These are phyloP conservation scores for Herpetomonas tarakana DNA, from an alignment of 208 protist species.

Conservation along the genomic window DNA sequence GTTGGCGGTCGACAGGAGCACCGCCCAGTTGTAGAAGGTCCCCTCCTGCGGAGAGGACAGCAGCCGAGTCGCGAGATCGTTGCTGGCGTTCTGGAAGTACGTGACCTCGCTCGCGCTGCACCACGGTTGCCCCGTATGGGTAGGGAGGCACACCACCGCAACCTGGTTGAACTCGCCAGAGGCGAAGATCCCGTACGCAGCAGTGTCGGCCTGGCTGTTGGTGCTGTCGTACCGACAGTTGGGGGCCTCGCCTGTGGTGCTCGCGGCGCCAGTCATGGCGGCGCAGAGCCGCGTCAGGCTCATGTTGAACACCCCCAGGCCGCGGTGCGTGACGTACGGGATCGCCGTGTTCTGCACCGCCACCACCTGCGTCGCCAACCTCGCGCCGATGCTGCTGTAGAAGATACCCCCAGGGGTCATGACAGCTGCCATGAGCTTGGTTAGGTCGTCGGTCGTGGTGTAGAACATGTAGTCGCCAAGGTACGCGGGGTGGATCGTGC, in stretches of 20 bases:
- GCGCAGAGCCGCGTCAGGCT: conserved; percentile 17
- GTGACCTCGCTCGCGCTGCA: conserved; percentile 16
- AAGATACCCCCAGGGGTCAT: conserved; percentile 28
- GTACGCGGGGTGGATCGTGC: conserved; percentile 41
- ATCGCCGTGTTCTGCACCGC: neutral
- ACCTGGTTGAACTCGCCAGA: conserved; percentile 25
- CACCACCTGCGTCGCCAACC: conserved; percentile 10
- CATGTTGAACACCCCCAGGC: conserved; percentile 30
- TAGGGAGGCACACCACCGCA: conserved; percentile 27
- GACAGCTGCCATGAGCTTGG: conserved; percentile 14
- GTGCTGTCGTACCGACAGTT: conserved; percentile 14
- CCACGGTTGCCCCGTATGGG: conserved; percentile 3
- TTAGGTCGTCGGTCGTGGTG: conserved; percentile 40
- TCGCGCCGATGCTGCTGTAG: conserved; percentile 16
- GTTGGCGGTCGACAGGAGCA: conserved; percentile 9
- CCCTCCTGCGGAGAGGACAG: conserved; percentile 8
- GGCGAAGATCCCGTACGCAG: conserved; percentile 25
- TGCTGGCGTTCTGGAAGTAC: conserved; percentile 10
- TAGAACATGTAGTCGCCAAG: conserved; percentile 66
- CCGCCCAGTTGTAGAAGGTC: conserved; percentile 10
- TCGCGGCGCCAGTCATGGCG: neutral
- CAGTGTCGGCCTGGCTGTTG: conserved; percentile 2
- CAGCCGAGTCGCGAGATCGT: neutral
- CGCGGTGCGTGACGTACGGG: conserved; percentile 12
- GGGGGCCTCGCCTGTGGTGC: neutral